phyloP scores from a whole-genome alignment of 345 rosid genomes.

The Eucalyptus curtisii region DNA sequence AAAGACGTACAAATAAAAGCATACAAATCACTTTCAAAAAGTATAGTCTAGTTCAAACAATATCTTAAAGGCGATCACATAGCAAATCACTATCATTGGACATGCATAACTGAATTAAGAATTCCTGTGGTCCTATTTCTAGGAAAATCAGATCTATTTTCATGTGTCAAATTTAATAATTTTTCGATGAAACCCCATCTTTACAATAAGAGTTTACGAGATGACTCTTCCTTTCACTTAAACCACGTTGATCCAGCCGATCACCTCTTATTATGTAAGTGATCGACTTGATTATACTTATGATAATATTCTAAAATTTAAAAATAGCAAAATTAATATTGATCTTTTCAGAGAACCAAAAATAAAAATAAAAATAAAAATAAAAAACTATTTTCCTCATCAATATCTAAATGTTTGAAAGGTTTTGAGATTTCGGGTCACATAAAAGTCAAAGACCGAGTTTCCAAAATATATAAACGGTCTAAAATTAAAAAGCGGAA shows the following conservation, averaged over 20 bases:
- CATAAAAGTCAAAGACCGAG: not conserved
- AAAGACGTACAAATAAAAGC: not conserved
- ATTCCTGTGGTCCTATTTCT: not conserved
- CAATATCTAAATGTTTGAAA: not conserved
- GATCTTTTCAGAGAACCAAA: not conserved
- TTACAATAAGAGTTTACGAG: not conserved
- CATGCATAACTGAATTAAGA: not conserved
- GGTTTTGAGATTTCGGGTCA: not conserved
- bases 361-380: not conserved
- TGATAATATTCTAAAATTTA: not conserved
- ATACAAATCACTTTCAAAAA: not conserved
- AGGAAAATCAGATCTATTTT: not conserved
- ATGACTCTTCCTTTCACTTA: not conserved
- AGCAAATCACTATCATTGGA: not conserved
- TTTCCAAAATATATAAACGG: not conserved
- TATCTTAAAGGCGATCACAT: not conserved
- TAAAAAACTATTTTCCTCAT: not conserved
- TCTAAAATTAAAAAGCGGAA: not conserved
- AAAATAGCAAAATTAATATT: not conserved
- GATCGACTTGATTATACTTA: not conserved
- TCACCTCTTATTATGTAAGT: not conserved
- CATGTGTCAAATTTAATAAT: not conserved
- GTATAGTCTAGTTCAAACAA: not conserved
- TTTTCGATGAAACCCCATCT: not conserved
- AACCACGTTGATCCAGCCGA: not conserved